Evolutionary conservation across 345 rosid species (phyloP), one percentile per base, ranked within the genome.

Genomic region (Populus pruinosa): DNA sequence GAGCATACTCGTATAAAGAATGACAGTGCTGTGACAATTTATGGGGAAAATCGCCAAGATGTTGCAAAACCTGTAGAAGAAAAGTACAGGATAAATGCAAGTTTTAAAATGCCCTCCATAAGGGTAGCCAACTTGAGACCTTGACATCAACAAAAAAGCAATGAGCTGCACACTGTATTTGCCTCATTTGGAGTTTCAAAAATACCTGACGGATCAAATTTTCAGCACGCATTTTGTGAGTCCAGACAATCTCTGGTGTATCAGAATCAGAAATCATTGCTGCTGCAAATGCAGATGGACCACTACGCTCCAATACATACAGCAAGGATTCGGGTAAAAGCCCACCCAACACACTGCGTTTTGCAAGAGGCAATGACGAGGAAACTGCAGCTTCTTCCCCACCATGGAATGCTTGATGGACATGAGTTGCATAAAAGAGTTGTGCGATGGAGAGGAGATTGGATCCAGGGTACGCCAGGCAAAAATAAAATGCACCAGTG

Each of bases 301-400:
- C 97, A 87, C 96, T 93, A 53, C 99, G 99, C 86, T 96, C 98
- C 82, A 96, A 83, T 69, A 96, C 98, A 87, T 96, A 96, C 75
- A 96, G 79, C 87, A 96, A 90, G 70, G 99, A 96, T 79, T 90
- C 99, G 10, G 99, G 99, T 63, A 93, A 95, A 87, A 93, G 98
- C 77, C 99, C 99, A 86, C 99, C 99, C 87, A 96, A 87, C 74
- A 92, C 99, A 65, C 99, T 96, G 74, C 97, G 90, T 85, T 96
- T 96, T 68, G 99, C 99, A 70, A 96, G 91, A 74, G 98, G 98
- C 78, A 96, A 80, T 68, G 99, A 93, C 14, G 97, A 87, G 68
- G 99, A 92, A 81, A 96, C 97, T 81, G 99, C 97, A 82, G 99
- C 99, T 85, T 96, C 97, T 88, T 96, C 98, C 69, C 99, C 99